These are phyloP conservation scores for Penicillium thymicola DNA, from an alignment of 2,329 filamentous ascomycete genomes.

Conservation along the genomic window DNA sequence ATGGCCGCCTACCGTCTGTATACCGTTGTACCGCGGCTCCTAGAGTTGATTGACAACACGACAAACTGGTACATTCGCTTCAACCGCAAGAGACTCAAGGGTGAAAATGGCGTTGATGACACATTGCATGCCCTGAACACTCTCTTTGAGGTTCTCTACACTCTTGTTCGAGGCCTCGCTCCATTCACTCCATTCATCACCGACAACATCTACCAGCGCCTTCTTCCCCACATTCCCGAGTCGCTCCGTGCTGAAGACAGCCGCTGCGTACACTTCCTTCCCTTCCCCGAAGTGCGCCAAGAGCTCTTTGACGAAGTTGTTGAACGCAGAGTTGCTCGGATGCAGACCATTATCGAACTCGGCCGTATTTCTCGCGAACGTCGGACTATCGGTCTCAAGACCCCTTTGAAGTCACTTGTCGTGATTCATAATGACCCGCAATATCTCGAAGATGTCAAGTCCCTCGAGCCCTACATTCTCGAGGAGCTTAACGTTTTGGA, in stretches of 20 bases:
- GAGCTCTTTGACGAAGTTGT: constrained; percentile 84
- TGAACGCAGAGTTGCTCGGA: constrained; percentile 80
- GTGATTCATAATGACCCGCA: constrained; percentile 80
- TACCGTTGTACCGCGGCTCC: constrained; percentile 82
- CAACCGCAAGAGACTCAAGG: constrained; percentile 87
- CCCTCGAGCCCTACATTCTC: constrained; percentile 79
- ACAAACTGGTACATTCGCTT: constrained; percentile 99
- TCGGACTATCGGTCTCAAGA: constrained; percentile 80
- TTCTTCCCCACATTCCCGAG: constrained; percentile 77
- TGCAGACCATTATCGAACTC: constrained; percentile 95
- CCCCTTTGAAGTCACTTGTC: constrained; percentile 81
- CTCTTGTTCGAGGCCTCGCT: constrained; percentile 79
- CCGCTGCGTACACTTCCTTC: constrained; percentile 86
- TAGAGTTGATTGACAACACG: constrained; percentile 83
- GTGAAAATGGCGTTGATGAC: constrained; percentile 79
- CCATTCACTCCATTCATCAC: constrained; percentile 96
- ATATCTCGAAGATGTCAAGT: constrained; percentile 82
- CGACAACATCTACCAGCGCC: constrained; percentile 85
- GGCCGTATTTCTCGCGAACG: constrained; percentile 82
- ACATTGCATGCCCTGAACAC: constrained; percentile 90
- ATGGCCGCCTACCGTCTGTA: constrained; percentile 82
- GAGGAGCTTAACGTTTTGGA: constrained; percentile 92
- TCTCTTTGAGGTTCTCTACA: constrained; percentile 89
- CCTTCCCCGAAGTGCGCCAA: constrained; percentile 82
- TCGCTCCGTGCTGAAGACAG: constrained; percentile 66